Evolutionary conservation across 371 early-diverging fungal species (phyloP), one percentile per base, ranked within the genome.

Genomic region (Mortierella sp.): DNA sequence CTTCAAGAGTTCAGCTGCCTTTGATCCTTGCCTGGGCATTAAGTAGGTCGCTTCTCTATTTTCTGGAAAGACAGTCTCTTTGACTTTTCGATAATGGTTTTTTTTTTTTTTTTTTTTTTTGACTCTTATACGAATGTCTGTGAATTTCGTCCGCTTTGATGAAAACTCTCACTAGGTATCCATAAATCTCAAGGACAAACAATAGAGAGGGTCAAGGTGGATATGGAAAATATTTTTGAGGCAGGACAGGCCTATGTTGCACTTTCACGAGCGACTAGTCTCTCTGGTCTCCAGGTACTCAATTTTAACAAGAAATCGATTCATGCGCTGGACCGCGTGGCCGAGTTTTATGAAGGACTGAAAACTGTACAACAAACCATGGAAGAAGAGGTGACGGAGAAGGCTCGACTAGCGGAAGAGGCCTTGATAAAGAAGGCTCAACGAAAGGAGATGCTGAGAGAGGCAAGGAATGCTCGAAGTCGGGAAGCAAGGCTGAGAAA

Each of bases 141-240:
- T 26, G 15, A 26, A 28, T 45, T 28, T 37, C 55, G 7, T 48
- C 19, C 15, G 28, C 28, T 14, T 16, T 19, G 44, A 51, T 88
- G 64, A 37, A 37, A 37, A 37, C 37, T 5, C 3, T 9, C 87
- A 15, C 46, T 59, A 75, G 76, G 96, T 14, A 93, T 97, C 43
- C 97, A 97, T 82, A 94, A 95, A 79, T 85, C 89, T 57, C 98
- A 97, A 82, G 98, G 97, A 0, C 95, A 96, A 85, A 95, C 97
- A 43, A 84, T 98, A 64, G 93, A 94, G 57, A 81, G 88, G 6
- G 89, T 94, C 9, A 81, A 89, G 61, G 90, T 98, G 4, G 95
- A 97, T 77, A 75, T 97, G 55, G 84, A 86, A 16, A 81, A 84
- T 44, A 85, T 89, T 16, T 98, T 98, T 90, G 95, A 92, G n/a